phyloP scores from a whole-genome alignment of 305 asterid genomes.

The Fraxinus velutina region DNA sequence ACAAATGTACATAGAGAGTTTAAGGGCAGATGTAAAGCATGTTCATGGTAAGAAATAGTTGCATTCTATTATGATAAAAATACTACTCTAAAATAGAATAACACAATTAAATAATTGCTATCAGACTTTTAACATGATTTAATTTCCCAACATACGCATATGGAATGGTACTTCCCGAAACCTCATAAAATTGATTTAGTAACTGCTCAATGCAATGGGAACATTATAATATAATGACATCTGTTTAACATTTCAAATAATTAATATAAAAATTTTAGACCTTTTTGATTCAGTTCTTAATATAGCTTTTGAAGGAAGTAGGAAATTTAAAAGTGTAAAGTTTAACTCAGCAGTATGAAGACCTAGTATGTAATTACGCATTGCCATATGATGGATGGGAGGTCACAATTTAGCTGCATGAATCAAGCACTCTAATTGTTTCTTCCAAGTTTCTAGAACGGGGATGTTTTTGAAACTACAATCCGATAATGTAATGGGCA shows the following conservation, averaged over 20 bases:
- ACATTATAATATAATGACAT: background rate
- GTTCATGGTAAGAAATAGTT: background rate
- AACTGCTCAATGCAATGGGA: background rate
- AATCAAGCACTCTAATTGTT: background rate
- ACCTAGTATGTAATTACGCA: background rate
- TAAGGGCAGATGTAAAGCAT: background rate
- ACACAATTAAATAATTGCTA: background rate
- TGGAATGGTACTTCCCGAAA: background rate
- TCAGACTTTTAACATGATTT: background rate
- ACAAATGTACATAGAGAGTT: background rate
- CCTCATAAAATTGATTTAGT: background rate
- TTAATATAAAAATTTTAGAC: background rate
- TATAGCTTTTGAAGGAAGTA: background rate
- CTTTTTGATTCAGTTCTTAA: background rate
- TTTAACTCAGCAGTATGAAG: background rate
- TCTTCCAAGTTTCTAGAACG: background rate
- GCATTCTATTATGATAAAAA: background rate
- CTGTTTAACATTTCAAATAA: background rate
- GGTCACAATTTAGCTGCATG: background rate
- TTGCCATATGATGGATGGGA: background rate
- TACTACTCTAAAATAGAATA: background rate
- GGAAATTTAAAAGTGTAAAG: background rate
- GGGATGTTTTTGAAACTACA: background rate
- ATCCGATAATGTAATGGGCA: background rate
- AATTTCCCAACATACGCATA: background rate